Evolutionary conservation across 768 basidiomycete species (phyloP).

Genomic region (Suillus variegatus): DNA sequence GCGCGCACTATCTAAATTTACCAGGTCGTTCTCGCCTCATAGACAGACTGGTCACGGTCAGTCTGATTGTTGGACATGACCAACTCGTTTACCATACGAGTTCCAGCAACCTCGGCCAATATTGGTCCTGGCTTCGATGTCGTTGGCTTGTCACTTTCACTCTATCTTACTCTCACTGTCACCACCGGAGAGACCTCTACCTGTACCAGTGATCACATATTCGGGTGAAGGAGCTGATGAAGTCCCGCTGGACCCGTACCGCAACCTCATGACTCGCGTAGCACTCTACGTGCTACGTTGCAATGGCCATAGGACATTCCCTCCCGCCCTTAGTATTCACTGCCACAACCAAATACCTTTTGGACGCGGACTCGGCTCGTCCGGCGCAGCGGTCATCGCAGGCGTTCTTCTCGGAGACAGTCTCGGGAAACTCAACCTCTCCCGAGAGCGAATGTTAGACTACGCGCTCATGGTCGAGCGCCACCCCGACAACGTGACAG

Average conservation of each 20-base stretch:
- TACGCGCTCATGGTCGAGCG: conserved; percentile 99
- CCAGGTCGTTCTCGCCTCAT: no score
- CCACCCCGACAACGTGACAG: conserved; percentile 98
- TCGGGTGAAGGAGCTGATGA: conserved; percentile 87
- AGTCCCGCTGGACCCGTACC: conserved; percentile 93
- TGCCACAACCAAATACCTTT: conserved; percentile 95
- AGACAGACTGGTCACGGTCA: no score
- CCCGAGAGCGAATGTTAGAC: conserved; percentile 78
- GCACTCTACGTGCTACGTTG: conserved; percentile 98
- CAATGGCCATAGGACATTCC: conserved; percentile 72
- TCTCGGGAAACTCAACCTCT: conserved; percentile 73
- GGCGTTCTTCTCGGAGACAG: conserved; percentile 89
- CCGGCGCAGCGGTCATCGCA: conserved; percentile 98
- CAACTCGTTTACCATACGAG: conserved; percentile 63
- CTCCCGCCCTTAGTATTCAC: conserved; percentile 71
- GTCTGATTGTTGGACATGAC: conserved; percentile 19
- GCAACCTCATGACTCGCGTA: conserved; percentile 95
- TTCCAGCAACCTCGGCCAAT: conserved; percentile 98
- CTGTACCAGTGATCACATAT: conserved; percentile 71
- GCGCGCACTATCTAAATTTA: no score
- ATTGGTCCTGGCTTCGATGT: conserved; percentile 99
- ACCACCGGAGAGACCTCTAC: conserved; percentile 38
- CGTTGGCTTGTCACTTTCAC: conserved; percentile 94
- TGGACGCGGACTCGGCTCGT: conserved; percentile 95
- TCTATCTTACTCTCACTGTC: conserved; percentile 78